These are phyloP conservation scores for Eutrema yunnanense DNA, from an alignment of 345 rosid species.

Conservation along the genomic window DNA sequence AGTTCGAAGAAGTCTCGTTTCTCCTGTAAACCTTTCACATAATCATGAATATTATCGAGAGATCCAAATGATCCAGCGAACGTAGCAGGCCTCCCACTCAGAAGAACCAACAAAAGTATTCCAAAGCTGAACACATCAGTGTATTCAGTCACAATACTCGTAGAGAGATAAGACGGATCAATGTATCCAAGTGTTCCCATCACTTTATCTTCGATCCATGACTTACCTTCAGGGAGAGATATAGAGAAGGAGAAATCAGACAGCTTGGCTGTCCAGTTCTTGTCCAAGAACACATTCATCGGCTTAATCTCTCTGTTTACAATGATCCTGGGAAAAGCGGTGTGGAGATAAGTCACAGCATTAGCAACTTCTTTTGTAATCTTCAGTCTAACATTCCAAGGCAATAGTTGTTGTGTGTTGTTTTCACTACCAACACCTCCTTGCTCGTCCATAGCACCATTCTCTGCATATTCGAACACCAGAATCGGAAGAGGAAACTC, in stretches of 20 bases:
- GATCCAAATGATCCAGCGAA: neutral
- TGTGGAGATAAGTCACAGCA: slow-evolving; percentile 20
- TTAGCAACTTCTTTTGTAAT: neutral
- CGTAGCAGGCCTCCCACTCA: neutral
- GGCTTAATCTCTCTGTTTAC: slow-evolving; percentile 11
- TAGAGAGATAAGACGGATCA: neutral
- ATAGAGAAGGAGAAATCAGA: slow-evolving; percentile 16
- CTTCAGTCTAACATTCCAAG: slow-evolving; percentile 1
- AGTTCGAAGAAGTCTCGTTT: neutral
- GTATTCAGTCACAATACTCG: neutral
- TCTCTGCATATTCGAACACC: neutral
- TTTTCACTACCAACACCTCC: neutral
- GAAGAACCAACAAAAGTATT: slow-evolving; percentile 7
- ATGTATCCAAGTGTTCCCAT: slow-evolving; percentile 14
- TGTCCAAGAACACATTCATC: slow-evolving; percentile 13
- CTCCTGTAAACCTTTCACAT: neutral
- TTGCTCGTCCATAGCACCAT: neutral
- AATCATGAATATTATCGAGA: neutral
- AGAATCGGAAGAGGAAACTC: slow-evolving; percentile 6
- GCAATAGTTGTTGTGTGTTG: neutral
- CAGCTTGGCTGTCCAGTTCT: slow-evolving; percentile 7
- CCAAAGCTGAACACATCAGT: slow-evolving; percentile 19
- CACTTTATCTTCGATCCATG: neutral
- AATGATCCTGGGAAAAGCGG: neutral
- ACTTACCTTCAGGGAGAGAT: slow-evolving; percentile 16